A percentile compares a stretch with the other conserved stretches of the same genome.
Conservation (phyloP, 345 rosid genomes). For the Geranium rotundifolium region DNA sequence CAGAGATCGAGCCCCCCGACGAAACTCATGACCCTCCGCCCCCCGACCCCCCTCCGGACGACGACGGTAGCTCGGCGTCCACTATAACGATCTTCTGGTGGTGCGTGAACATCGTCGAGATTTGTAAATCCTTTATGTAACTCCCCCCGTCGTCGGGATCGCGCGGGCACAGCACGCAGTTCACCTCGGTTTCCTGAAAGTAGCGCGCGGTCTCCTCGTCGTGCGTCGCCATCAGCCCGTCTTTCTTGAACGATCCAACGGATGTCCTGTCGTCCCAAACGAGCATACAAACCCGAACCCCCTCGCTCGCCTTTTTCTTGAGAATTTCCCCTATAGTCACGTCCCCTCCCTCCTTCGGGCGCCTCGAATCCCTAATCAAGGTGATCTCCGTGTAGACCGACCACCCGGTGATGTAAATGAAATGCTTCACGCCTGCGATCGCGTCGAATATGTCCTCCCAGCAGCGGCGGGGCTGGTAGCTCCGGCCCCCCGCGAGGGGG, state of each 20-base stretch:
- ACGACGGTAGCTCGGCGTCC: constrained; percentile 76
- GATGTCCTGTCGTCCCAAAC: constrained; percentile 99
- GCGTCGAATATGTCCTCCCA: constrained; percentile 98
- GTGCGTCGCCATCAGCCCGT: constrained; percentile 95
- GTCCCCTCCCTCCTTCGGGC: constrained; percentile 92
- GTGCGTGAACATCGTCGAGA: constrained; percentile 95
- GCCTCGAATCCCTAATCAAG: constrained; percentile 78
- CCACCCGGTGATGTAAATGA: constrained; percentile 96
- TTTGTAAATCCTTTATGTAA: constrained; percentile 67
- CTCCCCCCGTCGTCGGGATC: constrained; percentile 98
- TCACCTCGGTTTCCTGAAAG: constrained; percentile 61
- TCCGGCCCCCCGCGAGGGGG: constrained; percentile 82
- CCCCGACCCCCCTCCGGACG: constrained; percentile 33
- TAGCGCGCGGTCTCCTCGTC: constrained; percentile 78
- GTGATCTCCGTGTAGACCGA: constrained; percentile 88
- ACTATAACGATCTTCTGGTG: constrained; percentile 97
- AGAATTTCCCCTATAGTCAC: constrained; percentile 69
- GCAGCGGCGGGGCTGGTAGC: constrained; percentile 72
- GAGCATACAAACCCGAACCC: constrained; percentile 80
- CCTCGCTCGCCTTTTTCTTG: constrained; percentile 84
- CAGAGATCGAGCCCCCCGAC: constrained; percentile 98
- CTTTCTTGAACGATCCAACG: constrained; percentile 67
- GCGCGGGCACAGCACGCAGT: constrained; percentile 87
- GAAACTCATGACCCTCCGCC: constrained; percentile 81
- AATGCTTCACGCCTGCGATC: constrained; percentile 65